Evolutionary conservation across 768 basidiomycete species (phyloP), one percentile per base, ranked within the genome.

Genomic region (Suillus subaureus): DNA sequence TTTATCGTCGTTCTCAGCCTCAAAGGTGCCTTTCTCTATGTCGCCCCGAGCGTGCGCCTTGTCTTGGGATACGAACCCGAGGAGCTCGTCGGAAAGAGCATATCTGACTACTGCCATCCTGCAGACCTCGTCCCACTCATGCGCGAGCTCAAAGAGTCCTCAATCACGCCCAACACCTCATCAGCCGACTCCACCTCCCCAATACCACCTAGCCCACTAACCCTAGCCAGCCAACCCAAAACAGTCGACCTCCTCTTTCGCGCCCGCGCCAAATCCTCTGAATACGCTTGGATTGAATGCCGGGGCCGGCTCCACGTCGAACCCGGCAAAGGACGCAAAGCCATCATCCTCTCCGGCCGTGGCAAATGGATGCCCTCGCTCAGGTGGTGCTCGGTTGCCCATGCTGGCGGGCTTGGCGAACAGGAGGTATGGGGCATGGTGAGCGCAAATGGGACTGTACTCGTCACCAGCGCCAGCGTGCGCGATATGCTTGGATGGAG

Each of bases 301-400:
- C 83, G 90, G n/a, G 97, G 97, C 1, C 83, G 93, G 37, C 82
- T 99, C 47, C 91, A 96, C 71, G 85, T 93, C 64, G 97, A 99
- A 79, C 90, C 94, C 0, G 94, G 95, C 1, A 98, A 98, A 73
- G 95, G 95, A 1, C 82, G 95, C 43, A 97, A 99, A 78, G 94
- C 95, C 2, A 94, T 99, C 72, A 87, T 99, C 42, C 82, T 99
- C n/a, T 87, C 86, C 64, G 96, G 91, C 0, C 83, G 97, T 11
- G 86, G 89, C 37, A 79, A 90, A 54, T 83, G 83, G 71, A 89
- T 93, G 83, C 86, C 88, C 9, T 73, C 69, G 2, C 75, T 94
- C 28, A 75, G 73, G 5, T 95, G 93, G 93, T 80, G 78, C 4
- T 79, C 81, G 43, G 77, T 95, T 35, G 75, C 79, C 2, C 72